phyloP scores from a whole-genome alignment of 306 rosid genomes.

The Lathyrus sativus region DNA sequence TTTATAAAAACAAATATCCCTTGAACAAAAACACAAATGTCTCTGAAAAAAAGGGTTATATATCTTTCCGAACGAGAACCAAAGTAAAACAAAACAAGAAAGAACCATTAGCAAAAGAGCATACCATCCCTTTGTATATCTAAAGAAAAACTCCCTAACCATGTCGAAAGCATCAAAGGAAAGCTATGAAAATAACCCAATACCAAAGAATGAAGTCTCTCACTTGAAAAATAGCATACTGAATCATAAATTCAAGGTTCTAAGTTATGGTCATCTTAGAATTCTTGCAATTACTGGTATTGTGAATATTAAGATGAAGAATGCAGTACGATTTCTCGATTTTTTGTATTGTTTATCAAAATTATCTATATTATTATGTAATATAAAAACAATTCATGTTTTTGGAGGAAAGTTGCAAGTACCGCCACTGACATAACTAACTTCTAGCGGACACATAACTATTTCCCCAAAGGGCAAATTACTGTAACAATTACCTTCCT shows the following conservation, averaged over 20 bases:
- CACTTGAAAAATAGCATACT: constrained; percentile 9
- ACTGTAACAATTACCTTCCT: not conserved
- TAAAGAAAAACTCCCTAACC: constrained; percentile 10
- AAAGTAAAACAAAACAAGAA: constrained; percentile 4
- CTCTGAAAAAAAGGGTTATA: not conserved
- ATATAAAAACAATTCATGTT: not conserved
- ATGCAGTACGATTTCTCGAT: not conserved
- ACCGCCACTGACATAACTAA: not conserved
- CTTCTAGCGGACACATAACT: not conserved
- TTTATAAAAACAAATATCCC: constrained; percentile 1
- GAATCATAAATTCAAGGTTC: not conserved
- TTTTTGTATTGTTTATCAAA: not conserved
- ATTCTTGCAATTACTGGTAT: not conserved
- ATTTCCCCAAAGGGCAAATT: too few species aligned
- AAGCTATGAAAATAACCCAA: constrained; percentile 22
- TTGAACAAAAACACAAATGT: not conserved
- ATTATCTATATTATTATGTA: not conserved
- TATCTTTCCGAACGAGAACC: not conserved
- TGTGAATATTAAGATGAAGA: not conserved
- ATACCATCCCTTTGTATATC: constrained; percentile 4
- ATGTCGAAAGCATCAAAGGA: not conserved
- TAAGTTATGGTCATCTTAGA: not conserved
- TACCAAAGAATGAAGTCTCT: constrained; percentile 1
- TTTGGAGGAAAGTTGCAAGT: not conserved
- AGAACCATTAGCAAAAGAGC: constrained; percentile 4